Base-by-base conservation (phyloP, 2,329 filamentous ascomycete genomes). In the Neonectria neomacrospora region DNA sequence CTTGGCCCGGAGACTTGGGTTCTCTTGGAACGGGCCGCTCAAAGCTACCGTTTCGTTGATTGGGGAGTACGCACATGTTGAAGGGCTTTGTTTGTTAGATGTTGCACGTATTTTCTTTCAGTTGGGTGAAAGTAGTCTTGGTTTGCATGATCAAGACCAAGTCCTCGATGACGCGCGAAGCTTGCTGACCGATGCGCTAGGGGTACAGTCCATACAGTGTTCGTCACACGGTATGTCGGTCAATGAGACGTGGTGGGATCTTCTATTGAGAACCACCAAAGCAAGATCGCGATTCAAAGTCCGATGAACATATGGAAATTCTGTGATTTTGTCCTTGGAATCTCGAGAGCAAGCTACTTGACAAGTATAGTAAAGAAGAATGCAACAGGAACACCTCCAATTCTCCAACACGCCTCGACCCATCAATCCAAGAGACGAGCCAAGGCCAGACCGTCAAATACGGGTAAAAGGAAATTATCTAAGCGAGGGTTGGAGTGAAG, bases 21-120 rank as follows among this genome's bases (percentile, higher is more conserved):
- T 79, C 78, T 22, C 84, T 80, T 5, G 84, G 84, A 10, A 77
- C 75, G 0, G 83, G 83, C 63, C 74, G 80, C 12, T 77, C 74
- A 44, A 61, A 63, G 4, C 22, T 11, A 18, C 55, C 20, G 7
- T 23, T 37, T 23, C 22, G 32, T 54, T 12, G 12, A n/a, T 20
- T 22, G 7, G 2, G 14, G 12, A 26, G 22, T 23, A 50, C 11
- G 6, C 42, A n/a, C 54, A 63, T 63, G 23, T 20, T 12, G 26
- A 20, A 50, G 10, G 8, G 8, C 3, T 11, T 12, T 26, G 7
- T 45, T 23, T 4, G 32, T 50, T 39, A 18, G 14, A 47, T 28
- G 18, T 5, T 4, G 16, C n/a, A 37, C 34, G 34, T 37, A 37
- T 20, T 8, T n/a, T 32, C 12, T 12, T 22, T 26, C 16, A 37